A percentile compares a stretch with the other conserved stretches of the same genome.
These are phyloP conservation scores for Coemansia biformis DNA, from an alignment of 192 early-diverging fungal species.

Conservation along the genomic window DNA sequence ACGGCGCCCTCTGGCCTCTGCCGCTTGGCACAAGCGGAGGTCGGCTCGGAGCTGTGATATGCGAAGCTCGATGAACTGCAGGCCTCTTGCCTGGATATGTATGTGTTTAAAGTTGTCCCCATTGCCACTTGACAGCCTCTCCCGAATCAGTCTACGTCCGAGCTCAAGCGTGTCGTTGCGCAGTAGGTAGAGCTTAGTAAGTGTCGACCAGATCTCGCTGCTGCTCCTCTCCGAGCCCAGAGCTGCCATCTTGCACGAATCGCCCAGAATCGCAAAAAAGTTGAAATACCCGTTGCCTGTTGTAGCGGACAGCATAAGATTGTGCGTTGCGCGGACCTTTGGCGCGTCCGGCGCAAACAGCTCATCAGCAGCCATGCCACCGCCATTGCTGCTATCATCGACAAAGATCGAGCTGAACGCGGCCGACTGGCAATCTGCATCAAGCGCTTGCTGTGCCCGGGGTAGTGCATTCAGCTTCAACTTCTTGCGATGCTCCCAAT, in stretches of 20 bases:
- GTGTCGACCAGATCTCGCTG: too few relatives aligned
- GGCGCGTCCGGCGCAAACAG: not conserved
- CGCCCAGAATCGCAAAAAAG: too few relatives aligned
- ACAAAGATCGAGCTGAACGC: not conserved
- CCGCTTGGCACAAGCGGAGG: too few relatives aligned
- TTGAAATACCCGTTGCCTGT: too few relatives aligned
- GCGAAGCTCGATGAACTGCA: constrained; percentile 5
- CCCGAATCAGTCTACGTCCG: not conserved
- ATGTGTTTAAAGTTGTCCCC: too few relatives aligned
- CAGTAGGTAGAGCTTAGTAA: too few relatives aligned
- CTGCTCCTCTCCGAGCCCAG: too few relatives aligned
- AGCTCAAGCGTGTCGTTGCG: not conserved
- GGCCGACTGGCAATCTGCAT: not conserved
- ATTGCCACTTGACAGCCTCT: not conserved
- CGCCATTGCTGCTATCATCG: not conserved
- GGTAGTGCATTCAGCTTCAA: not conserved
- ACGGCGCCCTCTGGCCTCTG: too few relatives aligned
- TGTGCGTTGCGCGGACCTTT: not conserved
- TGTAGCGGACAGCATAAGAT: too few relatives aligned
- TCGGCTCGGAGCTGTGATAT: constrained; percentile 1
- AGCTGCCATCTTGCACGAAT: too few relatives aligned
- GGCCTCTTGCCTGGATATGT: not conserved
- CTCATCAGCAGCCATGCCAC: not conserved
- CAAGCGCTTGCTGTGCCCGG: not conserved
- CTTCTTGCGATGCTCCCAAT: not conserved